These are phyloP conservation scores for Suillus lakei DNA, from an alignment of 768 basidiomycete species.

Conservation along the genomic window DNA sequence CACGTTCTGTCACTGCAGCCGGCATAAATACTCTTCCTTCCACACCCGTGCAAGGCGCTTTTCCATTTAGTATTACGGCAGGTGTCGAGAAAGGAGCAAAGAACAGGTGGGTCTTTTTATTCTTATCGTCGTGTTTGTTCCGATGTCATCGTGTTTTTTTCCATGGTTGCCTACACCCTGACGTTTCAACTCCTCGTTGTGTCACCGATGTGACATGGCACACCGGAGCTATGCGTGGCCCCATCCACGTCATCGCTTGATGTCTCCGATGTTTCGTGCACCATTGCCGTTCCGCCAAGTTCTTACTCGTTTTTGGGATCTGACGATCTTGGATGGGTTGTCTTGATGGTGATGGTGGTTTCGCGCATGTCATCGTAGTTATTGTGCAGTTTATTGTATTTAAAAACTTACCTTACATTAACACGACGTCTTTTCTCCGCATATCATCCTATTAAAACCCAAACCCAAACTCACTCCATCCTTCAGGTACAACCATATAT, in stretches of 20 bases:
- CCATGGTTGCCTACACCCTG: conserved; percentile 2
- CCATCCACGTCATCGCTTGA: background rate
- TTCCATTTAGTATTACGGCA: conserved; percentile 96
- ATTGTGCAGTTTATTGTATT: background rate
- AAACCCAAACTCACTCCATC: conserved; percentile 3
- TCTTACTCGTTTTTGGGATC: background rate
- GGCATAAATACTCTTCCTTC: conserved; percentile 20
- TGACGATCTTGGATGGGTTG: background rate
- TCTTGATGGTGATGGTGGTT: background rate
- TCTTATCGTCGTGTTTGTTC: background rate
- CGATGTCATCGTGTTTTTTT: background rate
- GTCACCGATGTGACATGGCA: conserved; percentile 4
- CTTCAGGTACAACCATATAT: conserved; percentile 91
- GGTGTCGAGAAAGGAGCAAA: conserved; percentile 94
- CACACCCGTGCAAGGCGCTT: conserved; percentile 19
- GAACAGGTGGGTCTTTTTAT: conserved; percentile 67
- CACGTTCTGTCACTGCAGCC: conserved; percentile 2
- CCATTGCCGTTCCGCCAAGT: background rate
- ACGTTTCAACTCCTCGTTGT: background rate
- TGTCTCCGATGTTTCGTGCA: background rate
- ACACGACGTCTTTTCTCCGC: background rate
- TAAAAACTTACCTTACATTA: background rate
- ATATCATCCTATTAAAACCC: background rate
- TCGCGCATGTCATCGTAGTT: background rate
- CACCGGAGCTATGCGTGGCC: background rate